Evolutionary conservation across 78 protist species (phyloP), one percentile per base, ranked within the genome.

Genomic region (Cavenderia fasciculata): DNA sequence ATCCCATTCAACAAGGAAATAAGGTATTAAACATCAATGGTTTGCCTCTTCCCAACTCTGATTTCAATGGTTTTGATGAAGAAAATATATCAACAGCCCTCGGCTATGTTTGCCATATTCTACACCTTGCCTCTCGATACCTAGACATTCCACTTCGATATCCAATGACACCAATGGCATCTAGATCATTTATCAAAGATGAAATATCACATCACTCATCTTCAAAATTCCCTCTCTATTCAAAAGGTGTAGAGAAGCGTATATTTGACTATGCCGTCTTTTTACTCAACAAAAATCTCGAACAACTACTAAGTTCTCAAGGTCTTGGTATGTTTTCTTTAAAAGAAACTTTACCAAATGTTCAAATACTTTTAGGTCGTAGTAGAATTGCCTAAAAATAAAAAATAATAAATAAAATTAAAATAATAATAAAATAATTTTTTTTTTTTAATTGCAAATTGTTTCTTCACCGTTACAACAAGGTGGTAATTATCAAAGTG

Each of bases 161-260:
- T 43, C 94, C 87, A 51, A 90, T 90, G 89, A 75, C 77, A 34
- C 94, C 89, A 1, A 90, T 90, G 94, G 86, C 86, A 33, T 90
- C 94, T 0, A 52, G 94, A 54, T 90, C 94, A 4, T 68, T 52
- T 43, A 90, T 90, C 46, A 56, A 69, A 27, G 94, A 90, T 62
- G 94, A 90, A 29, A 90, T 90, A 3, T 70, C 74, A 10, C 76
- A 75, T 27, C 86, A 74, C 6, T n/a, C 34, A n/a, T 62, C 84
- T 0, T 74, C 93, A 0, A 90, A 76, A 70, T 90, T 82, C 23
- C 94, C 87, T 16, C 66, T 90, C 40, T 90, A 73, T 33, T 69
- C 85, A 2, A 62, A 74, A 40, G 94, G 94, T 21, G 87, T 66
- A 2, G 87, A 74, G 25, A 79, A 65, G 21, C 59, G 68, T 43